Evolutionary conservation across 768 basidiomycete genomes (phyloP), one percentile per base, ranked within the genome.

Genomic region (Pisolithus orientalis): DNA sequence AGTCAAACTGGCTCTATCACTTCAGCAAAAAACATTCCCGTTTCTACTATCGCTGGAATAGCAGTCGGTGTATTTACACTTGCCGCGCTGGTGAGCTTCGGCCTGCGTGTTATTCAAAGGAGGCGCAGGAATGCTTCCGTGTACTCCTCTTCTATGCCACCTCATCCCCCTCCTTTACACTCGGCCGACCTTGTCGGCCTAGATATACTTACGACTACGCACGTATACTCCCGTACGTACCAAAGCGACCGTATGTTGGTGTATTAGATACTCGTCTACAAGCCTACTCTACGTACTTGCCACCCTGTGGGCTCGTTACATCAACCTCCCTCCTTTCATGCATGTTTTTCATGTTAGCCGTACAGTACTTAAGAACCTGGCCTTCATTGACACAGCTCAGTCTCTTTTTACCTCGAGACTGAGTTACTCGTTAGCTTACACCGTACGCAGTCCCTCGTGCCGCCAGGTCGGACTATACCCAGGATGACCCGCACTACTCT

Each of bases 61-160:
- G 78, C 78, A 10, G 72, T 82, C 34, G 81, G 82, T 28, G 62
- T 84, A 29, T 55, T 82, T 32, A 80, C 80, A 51, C 59, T 83
- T 17, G 75, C 80, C n/a, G 73, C 74, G 16, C 60, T 77, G 25
- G 67, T 79, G 27, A 75, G 76, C 3, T 65, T 85, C 16, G 76
- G 71, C 7, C 61, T 80, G 7, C 83, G 79, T 62, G 80, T 72
- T 68, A 57, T 83, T 16, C 70, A 59, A 42, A 65, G 64, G 27
- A 57, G 63, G 43, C 64, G 59, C 49, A 59, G 50, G 21, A 44
- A 52, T 4, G 54, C 53, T 31, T 53, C 57, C 34, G 51, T 67
- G 59, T 63, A 76, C 58, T 69, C 58, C 52, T 50, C 62, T 24
- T 59, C 59, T 45, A 55, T 58, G 11, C 44, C 54, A 43, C 60